These are phyloP conservation scores for Collybia sp. DNA, from an alignment of 768 basidiomycete species.

Conservation along the genomic window DNA sequence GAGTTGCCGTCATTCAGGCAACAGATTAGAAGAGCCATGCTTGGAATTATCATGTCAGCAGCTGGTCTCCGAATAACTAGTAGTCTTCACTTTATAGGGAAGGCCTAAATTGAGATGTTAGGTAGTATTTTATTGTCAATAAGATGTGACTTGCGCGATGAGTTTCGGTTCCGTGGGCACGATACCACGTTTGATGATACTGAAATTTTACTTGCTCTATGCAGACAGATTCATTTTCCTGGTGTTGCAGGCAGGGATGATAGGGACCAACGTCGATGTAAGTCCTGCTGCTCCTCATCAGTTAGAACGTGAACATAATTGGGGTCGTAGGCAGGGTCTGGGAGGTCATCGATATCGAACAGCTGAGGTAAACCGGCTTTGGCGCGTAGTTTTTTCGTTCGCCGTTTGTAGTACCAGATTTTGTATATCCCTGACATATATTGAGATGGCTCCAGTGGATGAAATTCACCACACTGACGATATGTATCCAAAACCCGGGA, in stretches of 20 bases:
- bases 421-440: conserved; percentile 51
- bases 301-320: conserved; percentile 71
- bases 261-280: conserved; percentile 54
- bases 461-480: conserved; percentile 35
- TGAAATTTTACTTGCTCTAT: conserved; percentile 67
- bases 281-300: conserved; percentile 55
- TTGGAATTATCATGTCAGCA: conserved; percentile 16
- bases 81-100: conserved; percentile 52
- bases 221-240: conserved; percentile 3
- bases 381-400: conserved; percentile 51
- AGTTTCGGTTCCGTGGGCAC: conserved; percentile 79
- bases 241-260: background rate
- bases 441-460: background rate
- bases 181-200: conserved; percentile 79
- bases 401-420: conserved; percentile 72
- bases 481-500: conserved; percentile 73
- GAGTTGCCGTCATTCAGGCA: conserved; percentile 74
- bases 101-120: conserved; percentile 41
- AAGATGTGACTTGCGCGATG: conserved; percentile 47
- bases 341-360: conserved; percentile 73
- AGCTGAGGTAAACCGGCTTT: conserved; percentile 64
- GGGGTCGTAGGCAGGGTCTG: conserved; percentile 69
- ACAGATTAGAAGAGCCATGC: conserved; percentile 70
- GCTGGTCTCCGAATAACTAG: background rate
- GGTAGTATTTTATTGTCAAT: background rate